Evolutionary conservation across 208 protist species (phyloP).

Genomic region (Angomonas deanei): DNA sequence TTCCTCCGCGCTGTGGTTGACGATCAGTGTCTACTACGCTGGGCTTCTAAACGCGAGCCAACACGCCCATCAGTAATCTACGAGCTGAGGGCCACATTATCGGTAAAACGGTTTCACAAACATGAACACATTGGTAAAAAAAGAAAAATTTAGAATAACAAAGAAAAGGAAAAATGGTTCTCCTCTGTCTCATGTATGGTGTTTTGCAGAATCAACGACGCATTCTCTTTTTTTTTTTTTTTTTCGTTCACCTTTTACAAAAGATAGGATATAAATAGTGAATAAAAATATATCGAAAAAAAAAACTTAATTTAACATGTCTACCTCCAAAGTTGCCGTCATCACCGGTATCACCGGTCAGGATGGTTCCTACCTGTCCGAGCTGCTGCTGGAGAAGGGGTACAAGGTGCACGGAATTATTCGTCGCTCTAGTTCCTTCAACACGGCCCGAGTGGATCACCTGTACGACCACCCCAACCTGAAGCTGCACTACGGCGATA

Average conservation of each 20-base stretch:
- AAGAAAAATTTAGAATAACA: no score
- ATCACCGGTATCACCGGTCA: conserved; percentile 93
- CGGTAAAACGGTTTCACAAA: no score
- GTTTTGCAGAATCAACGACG: neutral
- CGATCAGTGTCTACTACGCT: conserved; percentile 24
- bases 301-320: neutral
- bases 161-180: neutral
- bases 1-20: conserved; percentile 56
- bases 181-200: neutral
- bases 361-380: conserved; percentile 66
- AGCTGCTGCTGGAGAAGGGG: conserved; percentile 69
- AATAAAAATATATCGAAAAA: no score
- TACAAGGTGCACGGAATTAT: conserved; percentile 94
- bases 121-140: no score
- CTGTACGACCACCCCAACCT: conserved; percentile 60
- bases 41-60: neutral
- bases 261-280: no score
- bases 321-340: conserved; percentile 52
- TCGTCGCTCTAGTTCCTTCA: conserved; percentile 87
- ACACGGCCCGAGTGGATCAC: conserved; percentile 89
- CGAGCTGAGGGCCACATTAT: no score
- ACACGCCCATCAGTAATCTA: neutral
- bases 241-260: neutral
- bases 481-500: conserved; percentile 90
- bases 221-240: neutral